Conservation (phyloP, 306 rosid genomes). For the Senna tora region DNA sequence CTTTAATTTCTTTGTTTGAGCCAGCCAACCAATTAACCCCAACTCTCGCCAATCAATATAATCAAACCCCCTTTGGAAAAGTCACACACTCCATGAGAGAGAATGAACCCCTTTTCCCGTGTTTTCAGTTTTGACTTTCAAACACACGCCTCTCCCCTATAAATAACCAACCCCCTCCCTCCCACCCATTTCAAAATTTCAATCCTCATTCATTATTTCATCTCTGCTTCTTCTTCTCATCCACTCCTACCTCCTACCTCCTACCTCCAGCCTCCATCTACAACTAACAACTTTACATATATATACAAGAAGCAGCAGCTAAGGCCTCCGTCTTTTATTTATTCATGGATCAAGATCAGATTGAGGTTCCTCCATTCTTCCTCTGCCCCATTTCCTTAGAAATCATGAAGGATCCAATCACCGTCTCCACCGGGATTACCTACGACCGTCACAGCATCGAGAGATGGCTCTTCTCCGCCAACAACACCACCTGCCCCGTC, state of each 20-base stretch:
- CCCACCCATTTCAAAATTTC: conserved; percentile 7
- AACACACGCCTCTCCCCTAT: conserved; percentile 39
- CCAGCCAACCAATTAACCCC: no score
- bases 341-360: conserved; percentile 46
- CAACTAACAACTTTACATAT: no score
- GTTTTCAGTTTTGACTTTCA: conserved; percentile 72
- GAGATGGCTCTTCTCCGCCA: conserved; percentile 69
- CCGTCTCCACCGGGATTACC: conserved; percentile 75
- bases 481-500: conserved; percentile 64
- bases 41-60: no score
- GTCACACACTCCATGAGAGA: neutral
- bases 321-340: no score
- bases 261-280: no score
- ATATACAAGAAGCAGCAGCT: no score
- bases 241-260: no score
- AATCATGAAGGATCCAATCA: conserved; percentile 91
- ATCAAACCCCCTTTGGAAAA: conserved; percentile 15
- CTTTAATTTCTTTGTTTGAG: no score
- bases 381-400: conserved; percentile 83
- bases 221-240: no score
- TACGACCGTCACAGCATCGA: conserved; percentile 86
- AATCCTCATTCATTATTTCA: neutral
- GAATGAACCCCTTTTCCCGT: conserved; percentile 51
- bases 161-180: conserved; percentile 36
- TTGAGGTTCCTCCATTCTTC: conserved; percentile 77